Base-by-base conservation (phyloP, 2,329 filamentous ascomycete species). In the Cryoendolithus antarcticus region DNA sequence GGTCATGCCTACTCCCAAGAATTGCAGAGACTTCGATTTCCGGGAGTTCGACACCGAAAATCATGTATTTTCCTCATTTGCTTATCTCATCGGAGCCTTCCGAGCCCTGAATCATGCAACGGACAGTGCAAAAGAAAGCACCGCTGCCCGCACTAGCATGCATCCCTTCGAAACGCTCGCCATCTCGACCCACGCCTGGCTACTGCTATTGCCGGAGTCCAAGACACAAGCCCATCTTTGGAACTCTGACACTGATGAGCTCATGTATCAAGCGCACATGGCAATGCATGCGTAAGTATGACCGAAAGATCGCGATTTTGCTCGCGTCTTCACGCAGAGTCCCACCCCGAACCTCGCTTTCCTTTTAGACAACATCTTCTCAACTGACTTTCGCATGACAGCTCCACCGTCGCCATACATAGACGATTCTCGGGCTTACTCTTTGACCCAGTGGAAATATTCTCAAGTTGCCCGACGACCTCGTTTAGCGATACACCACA, bases 371-470 rank as follows among this genome's bases (percentile, higher is more conserved):
- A 27, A 27, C 24, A 27, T 8, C 2, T 6, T 8, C 24, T 27
- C 24, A 27, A 27, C 24, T 32, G n/a, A 12, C 13, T 6, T 37
- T 15, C 6, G 10, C n/a, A 7, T 13, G 4, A 19, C 35, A 37
- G 28, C 8, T n/a, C 11, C 11, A 37, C 27, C 11, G 27, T 35
- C 33, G 33, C 33, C 15, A 24, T 35, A n/a, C 33, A 35, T 9
- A 35, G 33, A 35, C 33, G 33, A 11, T 35, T 35, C 33, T 35
- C 33, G n/a, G 33, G 33, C 33, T 27, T 35, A 24, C 33, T 35
- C 27, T 35, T 35, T 9, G 33, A 35, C 33, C 33, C 33, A 35
- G 15, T 27, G n/a, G 33, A 35, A 12, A 35, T 27, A 2, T 35
- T 35, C 35, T 37, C 35, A 15, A 37, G 35, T 13, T 28, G 28